These are phyloP conservation scores for Rhododendron kiyosumense DNA, from an alignment of 148 eudicot genomes.

Conservation along the genomic window DNA sequence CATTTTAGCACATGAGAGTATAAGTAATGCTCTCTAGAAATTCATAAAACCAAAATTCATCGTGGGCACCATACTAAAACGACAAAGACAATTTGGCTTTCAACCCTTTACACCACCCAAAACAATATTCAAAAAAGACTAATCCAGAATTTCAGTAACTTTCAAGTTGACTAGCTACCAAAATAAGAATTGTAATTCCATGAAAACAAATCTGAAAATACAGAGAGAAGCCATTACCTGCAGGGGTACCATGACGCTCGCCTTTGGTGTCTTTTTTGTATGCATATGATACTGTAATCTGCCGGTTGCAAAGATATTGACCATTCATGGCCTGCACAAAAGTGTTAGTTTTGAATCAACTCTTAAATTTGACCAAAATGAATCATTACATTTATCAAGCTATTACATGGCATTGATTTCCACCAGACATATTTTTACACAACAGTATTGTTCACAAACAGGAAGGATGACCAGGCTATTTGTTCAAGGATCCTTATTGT, in stretches of 20 bases:
- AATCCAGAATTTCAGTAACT: conserved; percentile 2
- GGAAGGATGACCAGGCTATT: background rate
- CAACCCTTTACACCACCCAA: background rate
- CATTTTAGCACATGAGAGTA: background rate
- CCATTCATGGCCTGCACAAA: conserved; percentile 90
- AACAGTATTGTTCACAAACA: background rate
- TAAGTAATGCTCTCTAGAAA: background rate
- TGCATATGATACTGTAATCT: conserved; percentile 92
- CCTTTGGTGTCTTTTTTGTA: conserved; percentile 98
- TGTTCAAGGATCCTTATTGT: conserved; percentile 3
- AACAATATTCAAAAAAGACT: background rate
- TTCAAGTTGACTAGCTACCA: background rate
- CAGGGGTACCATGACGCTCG: conserved; percentile 97
- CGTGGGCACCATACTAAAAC: background rate
- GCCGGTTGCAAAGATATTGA: conserved; percentile 95
- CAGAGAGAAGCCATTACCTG: conserved; percentile 44
- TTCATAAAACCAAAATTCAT: background rate
- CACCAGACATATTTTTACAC: background rate
- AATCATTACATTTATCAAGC: background rate
- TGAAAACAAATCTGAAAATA: background rate
- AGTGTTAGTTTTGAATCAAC: background rate
- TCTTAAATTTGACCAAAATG: background rate
- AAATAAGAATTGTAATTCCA: background rate
- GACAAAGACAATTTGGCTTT: background rate
- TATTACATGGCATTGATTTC: background rate